Evolutionary conservation across 345 rosid genomes (phyloP).

Genomic region (Physaria fendleri): DNA sequence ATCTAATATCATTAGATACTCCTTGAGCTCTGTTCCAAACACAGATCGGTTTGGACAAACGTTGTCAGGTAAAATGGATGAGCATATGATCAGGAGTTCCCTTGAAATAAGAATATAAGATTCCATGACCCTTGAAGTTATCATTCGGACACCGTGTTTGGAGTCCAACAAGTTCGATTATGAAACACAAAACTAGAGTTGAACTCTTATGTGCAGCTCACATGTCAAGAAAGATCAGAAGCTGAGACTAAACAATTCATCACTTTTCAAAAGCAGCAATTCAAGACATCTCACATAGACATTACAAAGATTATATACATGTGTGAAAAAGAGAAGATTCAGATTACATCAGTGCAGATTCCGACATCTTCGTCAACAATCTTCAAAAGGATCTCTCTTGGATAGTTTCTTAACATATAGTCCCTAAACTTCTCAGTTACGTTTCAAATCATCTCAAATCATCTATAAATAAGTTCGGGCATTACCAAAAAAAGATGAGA

Average conservation of each 20-base stretch:
- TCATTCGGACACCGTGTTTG: no score
- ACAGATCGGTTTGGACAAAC: no score
- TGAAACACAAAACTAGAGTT: no score
- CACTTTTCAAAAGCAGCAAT: not conserved
- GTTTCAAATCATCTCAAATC: no score
- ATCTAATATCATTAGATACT: no score
- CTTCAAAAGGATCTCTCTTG: constrained; percentile 55
- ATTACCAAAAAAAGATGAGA: not conserved
- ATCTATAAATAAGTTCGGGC: not conserved
- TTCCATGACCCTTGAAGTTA: no score
- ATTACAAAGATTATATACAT: not conserved
- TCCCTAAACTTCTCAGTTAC: constrained; percentile 57
- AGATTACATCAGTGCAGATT: constrained; percentile 71
- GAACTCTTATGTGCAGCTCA: no score
- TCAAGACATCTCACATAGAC: not conserved
- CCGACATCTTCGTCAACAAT: constrained; percentile 59
- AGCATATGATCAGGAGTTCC: no score
- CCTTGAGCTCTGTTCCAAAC: no score
- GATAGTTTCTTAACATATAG: constrained; percentile 55
- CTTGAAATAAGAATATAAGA: no score
- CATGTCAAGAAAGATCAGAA: not conserved
- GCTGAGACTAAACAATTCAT: not conserved
- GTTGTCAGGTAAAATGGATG: no score
- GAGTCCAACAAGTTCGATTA: no score
- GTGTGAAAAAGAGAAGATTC: not conserved